Evolutionary conservation across 1,139 yeast species (phyloP).

Genomic region (Blastobotrys serpentis): DNA sequence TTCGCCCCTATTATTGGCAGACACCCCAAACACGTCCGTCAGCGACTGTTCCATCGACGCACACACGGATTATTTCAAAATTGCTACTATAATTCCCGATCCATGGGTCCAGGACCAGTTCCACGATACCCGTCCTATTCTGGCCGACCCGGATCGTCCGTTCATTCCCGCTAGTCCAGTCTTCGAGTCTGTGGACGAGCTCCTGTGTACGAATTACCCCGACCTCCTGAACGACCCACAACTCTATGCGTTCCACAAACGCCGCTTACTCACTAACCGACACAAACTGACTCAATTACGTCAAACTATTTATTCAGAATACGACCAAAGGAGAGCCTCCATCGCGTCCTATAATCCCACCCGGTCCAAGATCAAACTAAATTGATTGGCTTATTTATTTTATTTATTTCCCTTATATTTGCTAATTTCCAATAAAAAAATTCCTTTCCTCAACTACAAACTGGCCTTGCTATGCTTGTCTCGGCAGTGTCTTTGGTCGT

Average conservation of each 20-base stretch:
- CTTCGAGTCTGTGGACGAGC: slow-evolving; percentile 27
- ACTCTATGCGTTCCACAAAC: slow-evolving; percentile 26
- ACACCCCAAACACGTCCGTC: slow-evolving; percentile 7
- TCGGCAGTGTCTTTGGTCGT: too few species aligned
- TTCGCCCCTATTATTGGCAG: slow-evolving; percentile 24
- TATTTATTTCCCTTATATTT: too few species aligned
- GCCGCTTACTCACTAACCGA: slow-evolving; percentile 29
- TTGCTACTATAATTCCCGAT: slow-evolving; percentile 14
- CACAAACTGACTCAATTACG: slow-evolving; percentile 25
- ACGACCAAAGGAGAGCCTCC: slow-evolving; percentile 10
- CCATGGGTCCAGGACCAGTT: slow-evolving; percentile 28
- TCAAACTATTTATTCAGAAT: slow-evolving; percentile 22
- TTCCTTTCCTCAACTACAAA: too few species aligned
- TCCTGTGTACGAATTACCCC: slow-evolving; percentile 28
- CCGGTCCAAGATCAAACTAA: slow-evolving; percentile 5
- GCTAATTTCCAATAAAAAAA: too few species aligned
- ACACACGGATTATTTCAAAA: slow-evolving; percentile 1
- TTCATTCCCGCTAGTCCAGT: slow-evolving; percentile 31
- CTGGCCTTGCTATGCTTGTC: too few species aligned
- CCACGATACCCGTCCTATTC: slow-evolving; percentile 27
- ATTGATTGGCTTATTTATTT: slow-evolving; percentile 2
- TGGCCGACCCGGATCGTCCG: slow-evolving; percentile 33
- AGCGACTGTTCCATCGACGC: neutral
- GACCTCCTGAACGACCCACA: slow-evolving; percentile 22
- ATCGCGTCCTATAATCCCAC: slow-evolving; percentile 4